Evolutionary conservation across 768 basidiomycete genomes (phyloP).

Genomic region (Xanthoconium stramineum): DNA sequence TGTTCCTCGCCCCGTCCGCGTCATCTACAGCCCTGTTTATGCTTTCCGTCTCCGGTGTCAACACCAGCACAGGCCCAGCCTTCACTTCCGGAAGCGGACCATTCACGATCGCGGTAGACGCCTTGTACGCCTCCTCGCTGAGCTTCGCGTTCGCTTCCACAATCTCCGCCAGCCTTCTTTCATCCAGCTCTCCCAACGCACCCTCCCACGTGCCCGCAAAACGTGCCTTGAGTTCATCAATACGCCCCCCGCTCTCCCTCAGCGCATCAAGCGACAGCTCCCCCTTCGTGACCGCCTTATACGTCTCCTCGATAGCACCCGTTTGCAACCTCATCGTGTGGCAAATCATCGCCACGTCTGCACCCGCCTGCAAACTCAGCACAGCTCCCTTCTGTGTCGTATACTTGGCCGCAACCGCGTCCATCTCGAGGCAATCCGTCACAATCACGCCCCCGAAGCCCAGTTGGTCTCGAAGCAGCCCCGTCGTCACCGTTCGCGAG

Average conservation of each 20-base stretch:
- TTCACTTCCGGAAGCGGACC: slow-evolving; percentile 36
- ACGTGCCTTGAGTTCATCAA: slow-evolving; percentile 46
- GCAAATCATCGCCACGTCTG: slow-evolving; percentile 74
- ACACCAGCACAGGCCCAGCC: slow-evolving; percentile 37
- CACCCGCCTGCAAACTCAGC: slow-evolving; percentile 56
- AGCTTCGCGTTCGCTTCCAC: slow-evolving; percentile 40
- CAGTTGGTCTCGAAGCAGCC: slow-evolving; percentile 48
- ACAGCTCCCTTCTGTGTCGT: slow-evolving; percentile 44
- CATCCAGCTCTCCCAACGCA: slow-evolving; percentile 29
- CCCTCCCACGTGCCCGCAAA: slow-evolving; percentile 50
- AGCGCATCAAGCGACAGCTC: slow-evolving; percentile 39
- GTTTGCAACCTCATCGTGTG: slow-evolving; percentile 55
- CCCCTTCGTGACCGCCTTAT: slow-evolving; percentile 47
- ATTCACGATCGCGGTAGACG: slow-evolving; percentile 46
- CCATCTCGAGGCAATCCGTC: slow-evolving; percentile 78
- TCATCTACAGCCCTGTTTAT: slow-evolving; percentile 64
- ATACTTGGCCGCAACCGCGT: slow-evolving; percentile 53
- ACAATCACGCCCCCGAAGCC: slow-evolving; percentile 59
- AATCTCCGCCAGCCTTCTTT: slow-evolving; percentile 25
- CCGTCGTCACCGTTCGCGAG: slow-evolving; percentile 49
- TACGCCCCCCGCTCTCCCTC: slow-evolving; percentile 41
- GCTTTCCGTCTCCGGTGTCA: slow-evolving; percentile 57
- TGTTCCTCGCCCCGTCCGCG: slow-evolving; percentile 51
- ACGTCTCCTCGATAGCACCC: slow-evolving; percentile 51
- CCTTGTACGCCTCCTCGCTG: slow-evolving; percentile 45